These are phyloP conservation scores for Candida sp. DNA, from an alignment of 1,139 yeast genomes.

Conservation along the genomic window DNA sequence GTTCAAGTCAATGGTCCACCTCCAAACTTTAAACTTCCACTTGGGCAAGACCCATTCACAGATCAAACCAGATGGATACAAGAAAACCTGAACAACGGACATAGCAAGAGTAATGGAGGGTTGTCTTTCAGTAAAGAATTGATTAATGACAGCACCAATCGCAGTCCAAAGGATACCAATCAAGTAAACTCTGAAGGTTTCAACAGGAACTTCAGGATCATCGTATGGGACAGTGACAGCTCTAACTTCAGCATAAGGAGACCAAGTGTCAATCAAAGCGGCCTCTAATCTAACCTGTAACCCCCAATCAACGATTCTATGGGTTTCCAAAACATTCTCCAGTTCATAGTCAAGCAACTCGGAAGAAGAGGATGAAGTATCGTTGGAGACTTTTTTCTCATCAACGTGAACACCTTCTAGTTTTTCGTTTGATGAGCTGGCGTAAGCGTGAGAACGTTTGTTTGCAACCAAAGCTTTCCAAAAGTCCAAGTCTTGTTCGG, in stretches of 20 bases:
- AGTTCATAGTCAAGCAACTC: neutral
- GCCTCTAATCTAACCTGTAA: slow-evolving; percentile 44
- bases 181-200: slow-evolving; percentile 59
- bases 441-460: neutral
- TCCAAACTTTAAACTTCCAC: slow-evolving; percentile 15
- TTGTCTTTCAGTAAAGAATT: slow-evolving; percentile 60
- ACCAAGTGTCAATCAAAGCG: slow-evolving; percentile 51
- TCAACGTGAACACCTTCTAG: neutral
- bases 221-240: slow-evolving; percentile 59
- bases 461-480: slow-evolving; percentile 8
- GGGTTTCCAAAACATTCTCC: too few relatives aligned
- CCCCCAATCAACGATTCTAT: slow-evolving; percentile 22
- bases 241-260: slow-evolving; percentile 71
- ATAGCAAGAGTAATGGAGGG: slow-evolving; percentile 52
- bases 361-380: neutral
- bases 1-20: slow-evolving; percentile 19
- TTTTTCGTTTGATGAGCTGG: neutral
- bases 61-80: slow-evolving; percentile 27
- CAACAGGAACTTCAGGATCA: slow-evolving; percentile 53
- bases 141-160: slow-evolving; percentile 60
- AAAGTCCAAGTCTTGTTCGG: slow-evolving; percentile 6
- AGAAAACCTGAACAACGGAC: slow-evolving; percentile 30
- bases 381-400: neutral
- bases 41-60: slow-evolving; percentile 25
- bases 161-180: slow-evolving; percentile 55